Base-by-base conservation (phyloP, 1,284 basidiomycete genomes). In the Trichosporon sp. region DNA sequence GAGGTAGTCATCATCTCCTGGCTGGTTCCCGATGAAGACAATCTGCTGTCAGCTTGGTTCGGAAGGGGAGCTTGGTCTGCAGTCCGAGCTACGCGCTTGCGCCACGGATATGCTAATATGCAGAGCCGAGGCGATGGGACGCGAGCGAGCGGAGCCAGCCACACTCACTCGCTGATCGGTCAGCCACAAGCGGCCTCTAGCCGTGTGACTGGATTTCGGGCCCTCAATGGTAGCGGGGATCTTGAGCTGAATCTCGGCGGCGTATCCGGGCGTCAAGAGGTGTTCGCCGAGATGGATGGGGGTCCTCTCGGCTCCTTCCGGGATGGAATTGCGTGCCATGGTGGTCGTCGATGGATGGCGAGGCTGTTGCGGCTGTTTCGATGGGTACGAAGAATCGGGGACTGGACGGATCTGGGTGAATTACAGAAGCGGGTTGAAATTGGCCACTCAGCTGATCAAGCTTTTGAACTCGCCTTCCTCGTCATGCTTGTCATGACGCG, bases 141-240 rank as follows among this genome's bases (percentile, higher is more conserved):
- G 27, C 15, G 15, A 25, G 25, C 18, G n/a, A 8, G 18, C 6
- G 12, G 23, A 15, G 25, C 27, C 58, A 18, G 6, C 58, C 6
- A 12, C 6, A 74, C 78, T 66, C 56, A 82, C 80, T 13, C 81
- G 66, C 62, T 78, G 73, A 67, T 80, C 77, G 2, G 80, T 81
- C 38, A 81, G 72, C 77, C 77, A 82, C 29, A 81, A 32, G 15
- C 70, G 58, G 1, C 81, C 81, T 62, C 73, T 74, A 1, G 75
- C 71, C 9, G 18, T 60, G 34, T 80, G 80, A 3, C 66, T 76
- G 47, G 78, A 71, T 64, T 81, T 81, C 2, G 81, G 81, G 0
- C 81, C 81, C 62, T 73, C 68, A 11, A 78, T 75, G 0, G 80
- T 80, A 2, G 81, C 74, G 1, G 81, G 81, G 9, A 82, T 71